Percentiles rank a stretch among this genome's conserved stretches.
Conservation (phyloP, 2,329 filamentous ascomycete genomes). For the Xenosphaeropsis pyriputrescens region DNA sequence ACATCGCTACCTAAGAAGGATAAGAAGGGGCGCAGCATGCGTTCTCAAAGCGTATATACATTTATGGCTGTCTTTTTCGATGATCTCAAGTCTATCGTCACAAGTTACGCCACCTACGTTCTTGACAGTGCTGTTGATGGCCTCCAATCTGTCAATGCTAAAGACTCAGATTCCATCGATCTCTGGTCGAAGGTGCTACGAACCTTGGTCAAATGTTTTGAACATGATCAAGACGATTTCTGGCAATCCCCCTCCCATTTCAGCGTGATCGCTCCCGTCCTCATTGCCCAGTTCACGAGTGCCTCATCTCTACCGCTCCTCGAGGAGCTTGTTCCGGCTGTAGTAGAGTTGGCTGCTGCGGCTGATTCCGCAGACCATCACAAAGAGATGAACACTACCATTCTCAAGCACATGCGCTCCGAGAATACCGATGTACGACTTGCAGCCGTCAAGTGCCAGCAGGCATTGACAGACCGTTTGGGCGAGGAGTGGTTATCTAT, state of each 20-base stretch:
- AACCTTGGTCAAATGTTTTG: slow-evolving; percentile 62
- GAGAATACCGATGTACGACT: slow-evolving; percentile 60
- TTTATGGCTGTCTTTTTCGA: slow-evolving; percentile 73
- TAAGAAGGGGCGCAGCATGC: slow-evolving; percentile 36
- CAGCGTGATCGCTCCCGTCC: slow-evolving; percentile 49
- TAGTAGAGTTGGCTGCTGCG: slow-evolving; percentile 66
- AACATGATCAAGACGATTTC: slow-evolving; percentile 87
- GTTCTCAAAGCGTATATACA: slow-evolving; percentile 64
- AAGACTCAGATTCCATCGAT: slow-evolving; percentile 32
- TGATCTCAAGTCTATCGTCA: slow-evolving; percentile 84
- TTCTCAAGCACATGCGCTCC: slow-evolving; percentile 67
- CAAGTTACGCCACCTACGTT: slow-evolving; percentile 76
- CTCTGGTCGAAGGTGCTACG: slow-evolving; percentile 58
- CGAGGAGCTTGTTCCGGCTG: slow-evolving; percentile 51
- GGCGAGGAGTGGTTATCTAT: slow-evolving; percentile 90
- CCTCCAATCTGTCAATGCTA: slow-evolving; percentile 30
- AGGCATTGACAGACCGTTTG: slow-evolving; percentile 61
- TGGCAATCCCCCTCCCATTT: slow-evolving; percentile 92
- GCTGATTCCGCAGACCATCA: slow-evolving; percentile 80
- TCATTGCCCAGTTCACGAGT: slow-evolving; percentile 51
- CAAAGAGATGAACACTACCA: slow-evolving; percentile 67
- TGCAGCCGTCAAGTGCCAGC: slow-evolving; percentile 70
- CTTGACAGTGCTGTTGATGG: slow-evolving; percentile 59
- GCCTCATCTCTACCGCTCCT: slow-evolving; percentile 27
- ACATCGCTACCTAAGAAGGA: slow-evolving; percentile 48